Conservation (phyloP, 805 yeast genomes). For the Wickerhamiella brachini region DNA sequence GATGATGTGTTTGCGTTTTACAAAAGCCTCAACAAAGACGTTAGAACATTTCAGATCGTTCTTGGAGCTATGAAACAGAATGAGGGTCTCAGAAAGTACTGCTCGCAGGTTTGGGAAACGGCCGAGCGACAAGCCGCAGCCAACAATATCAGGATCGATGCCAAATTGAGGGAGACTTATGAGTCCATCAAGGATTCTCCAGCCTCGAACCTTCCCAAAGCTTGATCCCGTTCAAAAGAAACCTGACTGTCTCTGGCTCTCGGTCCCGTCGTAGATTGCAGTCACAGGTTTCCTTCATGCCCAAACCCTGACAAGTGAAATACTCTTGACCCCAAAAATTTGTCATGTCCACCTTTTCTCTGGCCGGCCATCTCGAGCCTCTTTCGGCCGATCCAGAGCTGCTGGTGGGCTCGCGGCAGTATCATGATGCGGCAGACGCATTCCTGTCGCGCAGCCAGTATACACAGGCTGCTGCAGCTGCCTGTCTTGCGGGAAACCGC, state of each 20-base stretch:
- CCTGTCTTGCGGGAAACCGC: not conserved
- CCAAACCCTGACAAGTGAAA: not conserved
- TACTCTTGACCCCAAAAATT: not conserved
- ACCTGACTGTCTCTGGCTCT: too few relatives aligned
- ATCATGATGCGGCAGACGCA: not conserved
- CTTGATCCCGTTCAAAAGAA: too few relatives aligned
- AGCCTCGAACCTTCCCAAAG: too few relatives aligned
- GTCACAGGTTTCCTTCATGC: too few relatives aligned
- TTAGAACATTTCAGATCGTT: constrained; percentile 17
- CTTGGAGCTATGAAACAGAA: constrained; percentile 15
- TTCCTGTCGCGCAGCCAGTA: not conserved
- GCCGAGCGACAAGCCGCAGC: constrained; percentile 12
- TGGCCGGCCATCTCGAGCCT: not conserved
- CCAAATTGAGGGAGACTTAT: constrained; percentile 13
- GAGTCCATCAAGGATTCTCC: too few relatives aligned
- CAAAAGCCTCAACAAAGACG: constrained; percentile 15
- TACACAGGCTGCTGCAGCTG: not conserved
- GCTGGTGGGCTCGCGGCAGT: not conserved
- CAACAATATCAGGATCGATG: constrained; percentile 15
- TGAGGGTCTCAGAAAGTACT: constrained; percentile 5
- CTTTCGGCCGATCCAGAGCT: not conserved
- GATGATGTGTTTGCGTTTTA: constrained; percentile 15
- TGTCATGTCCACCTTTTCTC: constrained; percentile 3
- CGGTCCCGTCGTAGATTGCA: too few relatives aligned
- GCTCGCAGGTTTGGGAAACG: constrained; percentile 11